Evolutionary conservation across 345 rosid genomes (phyloP), one percentile per base, ranked within the genome.

Genomic region (Geranium brycei): DNA sequence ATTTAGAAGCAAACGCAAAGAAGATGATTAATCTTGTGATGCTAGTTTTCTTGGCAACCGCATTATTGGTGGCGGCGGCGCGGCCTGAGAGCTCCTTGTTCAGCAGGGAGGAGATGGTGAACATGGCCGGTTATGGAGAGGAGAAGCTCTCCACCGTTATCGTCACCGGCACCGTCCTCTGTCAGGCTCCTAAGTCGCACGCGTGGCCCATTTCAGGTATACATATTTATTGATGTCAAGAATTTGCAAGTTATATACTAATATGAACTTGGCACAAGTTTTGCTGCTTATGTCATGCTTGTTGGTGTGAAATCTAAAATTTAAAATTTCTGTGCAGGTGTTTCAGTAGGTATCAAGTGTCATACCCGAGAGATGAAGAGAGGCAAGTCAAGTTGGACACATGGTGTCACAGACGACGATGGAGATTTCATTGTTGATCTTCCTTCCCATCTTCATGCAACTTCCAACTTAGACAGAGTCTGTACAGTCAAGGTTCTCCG

Each of bases 71-170:
- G 41, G 41, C 10, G 41, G 41, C 41, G 41, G 41, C 41, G 10
- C 41, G 41, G 41, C 41, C 41, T 0, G 41, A 35, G 41, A 35
- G 41, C 2, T 35, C 41, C 41, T 35, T 58, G 3, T 72, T 74
- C 30, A 78, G 76, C 70, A 72, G 85, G 65, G 85, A 83, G 19
- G 91, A 86, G 65, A 53, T 86, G 85, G 78, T 75, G 70, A 72
- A 80, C 14, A 60, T 81, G 76, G 93, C 87, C 19, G 93, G 93
- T 4, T 87, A 87, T 11, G 93, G 93, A 3, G 87, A 84, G 72
- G 89, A 82, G 64, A 87, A 78, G 80, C 79, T 87, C 2, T 87
- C 93, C 1, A 84, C 85, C 38, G 86, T 87, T n/a, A 63, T 84
- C 1, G 73, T 87, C 63, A 75, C 83, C 4, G 89, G 93, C 14